A percentile compares a stretch with the other conserved stretches of the same genome.
Evolutionary conservation across 2,329 filamentous ascomycete species (phyloP).

Genomic region (Cladosporium sp.): DNA sequence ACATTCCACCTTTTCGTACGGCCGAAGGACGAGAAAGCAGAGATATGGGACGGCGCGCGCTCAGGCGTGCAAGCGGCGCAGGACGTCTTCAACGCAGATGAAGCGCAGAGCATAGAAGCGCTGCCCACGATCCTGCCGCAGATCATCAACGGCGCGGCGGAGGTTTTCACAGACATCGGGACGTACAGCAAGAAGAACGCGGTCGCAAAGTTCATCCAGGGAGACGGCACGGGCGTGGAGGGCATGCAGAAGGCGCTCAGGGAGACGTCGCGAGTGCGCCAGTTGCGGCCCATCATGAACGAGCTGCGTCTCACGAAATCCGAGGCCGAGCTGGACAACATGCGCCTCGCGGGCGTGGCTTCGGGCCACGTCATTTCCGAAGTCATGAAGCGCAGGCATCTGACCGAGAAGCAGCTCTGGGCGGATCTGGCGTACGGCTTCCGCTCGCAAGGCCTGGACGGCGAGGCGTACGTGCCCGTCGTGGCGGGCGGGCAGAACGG

Average conservation of each 20-base stretch:
- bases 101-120: constrained; percentile 66
- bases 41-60: constrained; percentile 90
- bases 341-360: constrained; percentile 76
- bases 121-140: constrained; percentile 60
- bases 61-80: constrained; percentile 82
- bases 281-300: constrained; percentile 70
- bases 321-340: constrained; percentile 76
- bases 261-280: constrained; percentile 48
- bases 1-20: constrained; percentile 83
- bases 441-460: constrained; percentile 71
- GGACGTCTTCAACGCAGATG: constrained; percentile 95
- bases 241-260: constrained; percentile 47
- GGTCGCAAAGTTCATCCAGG: constrained; percentile 54
- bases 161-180: constrained; percentile 73
- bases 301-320: constrained; percentile 78
- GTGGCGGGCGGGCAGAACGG: constrained; percentile 83
- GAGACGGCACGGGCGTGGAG: constrained; percentile 34
- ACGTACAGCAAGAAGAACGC: constrained; percentile 42
- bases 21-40: constrained; percentile 74
- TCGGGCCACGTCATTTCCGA: constrained; percentile 84
- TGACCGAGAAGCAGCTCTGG: constrained; percentile 73
- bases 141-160: constrained; percentile 62
- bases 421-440: constrained; percentile 85
- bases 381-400: constrained; percentile 75
- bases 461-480: constrained; percentile 87